Evolutionary conservation across 2,329 filamentous ascomycete species (phyloP), one percentile per base, ranked within the genome.

Genomic region (Acrocalymma vagum): DNA sequence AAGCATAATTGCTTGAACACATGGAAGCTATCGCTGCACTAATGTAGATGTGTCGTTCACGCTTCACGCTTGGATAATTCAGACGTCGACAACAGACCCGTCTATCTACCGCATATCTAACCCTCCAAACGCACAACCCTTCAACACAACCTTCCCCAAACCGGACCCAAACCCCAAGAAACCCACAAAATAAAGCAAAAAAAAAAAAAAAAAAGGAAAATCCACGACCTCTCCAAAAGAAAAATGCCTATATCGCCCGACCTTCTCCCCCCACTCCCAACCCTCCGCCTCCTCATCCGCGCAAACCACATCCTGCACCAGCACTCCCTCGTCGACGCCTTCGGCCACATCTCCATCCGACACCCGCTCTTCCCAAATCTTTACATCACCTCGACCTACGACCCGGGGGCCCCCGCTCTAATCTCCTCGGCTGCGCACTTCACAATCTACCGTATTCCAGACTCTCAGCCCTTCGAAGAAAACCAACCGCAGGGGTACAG

Each of bases 271-370:
- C 32, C 33, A 3, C 51, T 60, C 15, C 48, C 57, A 24, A 39
- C 44, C 9, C 45, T 60, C 26, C 55, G 57, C 23, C 40, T 60
- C 21, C 41, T 60, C 20, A 59, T 60, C 13, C 57, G 57, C 23
- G 57, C 53, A 34, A 72, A 73, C 44, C 77, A 79, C 53, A 80
- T 81, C 31, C 70, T 81, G 0, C 75, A 80, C 53, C 60, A 76
- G 30, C 70, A 80, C 21, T 59, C 60, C 34, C 71, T 81, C 10
- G 64, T 82, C 22, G 79, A 81, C 40, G 78, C 75, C 3, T 81
- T 76, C 50, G 78, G 79, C 15, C 78, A 82, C 46, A 63, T 82
- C 14, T 79, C 78, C 3, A 60, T 79, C 17, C 69, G 79, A 2
- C 71, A 80, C 45, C 77, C 78, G 0, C 23, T 53, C n/a, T 67